Conservation (phyloP, 1,284 basidiomycete species). For the Puccinia triticina region DNA sequence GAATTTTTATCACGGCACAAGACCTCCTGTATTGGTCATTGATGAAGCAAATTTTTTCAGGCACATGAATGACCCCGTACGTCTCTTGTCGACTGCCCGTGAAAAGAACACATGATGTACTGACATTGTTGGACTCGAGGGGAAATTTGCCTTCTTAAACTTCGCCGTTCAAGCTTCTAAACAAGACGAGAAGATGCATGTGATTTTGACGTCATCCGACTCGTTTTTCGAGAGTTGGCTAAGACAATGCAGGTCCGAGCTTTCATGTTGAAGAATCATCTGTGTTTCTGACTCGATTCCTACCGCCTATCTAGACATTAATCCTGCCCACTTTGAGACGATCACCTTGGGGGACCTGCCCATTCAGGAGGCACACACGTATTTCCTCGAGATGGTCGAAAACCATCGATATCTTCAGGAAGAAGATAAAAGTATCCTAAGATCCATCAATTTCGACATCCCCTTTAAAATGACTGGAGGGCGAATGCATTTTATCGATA, state of each 20-base stretch:
- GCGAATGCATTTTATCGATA: no score
- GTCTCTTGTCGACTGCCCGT: background rate
- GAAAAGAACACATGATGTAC: background rate
- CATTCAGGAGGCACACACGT: background rate
- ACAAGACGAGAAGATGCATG: background rate
- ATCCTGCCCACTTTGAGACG: background rate
- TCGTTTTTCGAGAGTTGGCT: background rate
- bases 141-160: background rate
- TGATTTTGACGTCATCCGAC: slow-evolving; percentile 8
- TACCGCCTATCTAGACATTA: background rate
- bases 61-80: background rate
- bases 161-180: background rate
- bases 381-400: background rate
- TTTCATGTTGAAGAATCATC: background rate
- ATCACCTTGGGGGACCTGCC: background rate
- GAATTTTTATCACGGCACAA: background rate
- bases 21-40: background rate
- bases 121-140: slow-evolving; percentile 1
- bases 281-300: background rate
- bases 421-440: no score
- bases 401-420: background rate
- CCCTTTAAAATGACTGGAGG: no score
- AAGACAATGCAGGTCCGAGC: background rate
- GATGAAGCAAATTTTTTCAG: background rate
- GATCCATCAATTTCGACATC: no score